Evolutionary conservation across 1,139 yeast species (phyloP), one percentile per base, ranked within the genome.

Genomic region (Zhuliangozyma parablackwelliae): DNA sequence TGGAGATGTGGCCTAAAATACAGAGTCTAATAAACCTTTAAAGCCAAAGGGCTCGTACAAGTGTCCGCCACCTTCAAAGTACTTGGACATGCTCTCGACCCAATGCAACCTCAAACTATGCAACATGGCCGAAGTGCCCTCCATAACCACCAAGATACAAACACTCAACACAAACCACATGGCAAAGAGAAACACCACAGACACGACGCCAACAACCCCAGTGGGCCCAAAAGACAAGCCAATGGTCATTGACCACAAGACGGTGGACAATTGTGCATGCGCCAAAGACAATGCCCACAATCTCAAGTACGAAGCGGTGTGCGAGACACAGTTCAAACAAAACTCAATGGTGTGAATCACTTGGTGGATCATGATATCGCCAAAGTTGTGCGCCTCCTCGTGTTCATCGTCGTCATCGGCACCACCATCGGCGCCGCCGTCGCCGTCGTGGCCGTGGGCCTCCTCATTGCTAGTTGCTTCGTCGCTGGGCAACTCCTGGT

Each of bases 81-180:
- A 84, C 63, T 84, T 84, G 42, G 89, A 81, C 94, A 84, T 84
- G 29, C 89, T 78, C 59, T 84, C 94, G 39, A 84, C 94, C 94
- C 94, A 84, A 57, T 84, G 94, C 56, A 84, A 72, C 70, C 94
- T 80, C 56, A 84, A 73, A 23, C 90, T 79, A 59, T 84, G 94
- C 57, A 84, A 72, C 94, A 84, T 84, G 31, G 94, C 94, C 28
- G 90, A 82, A 0, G 94, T 84, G 48, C 94, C 94, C 61, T 84
- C 94, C 94, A 84, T 84, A 37, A 80, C 63, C 21, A 84, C 94
- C 57, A 84, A 70, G 45, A 84, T 82, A 51, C 78, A 76, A 25
- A 82, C 84, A 0, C 92, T 82, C 48, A 84, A 65, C 5, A 73
- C 72, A 57, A 84, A 82, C 94, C 94, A 84, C 83, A 84, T 77